A percentile compares a stretch with the other conserved stretches of the same genome.
phyloP scores from a whole-genome alignment of 2,329 filamentous ascomycete species.

The Incumbomyces delicatus region DNA sequence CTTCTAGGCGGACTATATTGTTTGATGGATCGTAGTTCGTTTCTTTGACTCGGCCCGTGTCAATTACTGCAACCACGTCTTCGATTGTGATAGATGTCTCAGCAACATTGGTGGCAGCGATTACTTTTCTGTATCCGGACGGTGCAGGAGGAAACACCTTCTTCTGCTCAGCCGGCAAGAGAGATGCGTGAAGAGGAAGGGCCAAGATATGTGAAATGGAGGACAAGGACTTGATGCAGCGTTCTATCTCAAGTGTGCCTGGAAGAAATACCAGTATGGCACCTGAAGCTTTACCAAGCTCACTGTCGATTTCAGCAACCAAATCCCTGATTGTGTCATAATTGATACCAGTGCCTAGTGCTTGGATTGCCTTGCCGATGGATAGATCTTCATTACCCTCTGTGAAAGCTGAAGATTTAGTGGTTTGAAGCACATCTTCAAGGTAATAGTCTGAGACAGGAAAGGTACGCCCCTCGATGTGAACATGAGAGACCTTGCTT shows the following conservation, averaged over 20 bases:
- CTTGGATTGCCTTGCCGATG: conserved; percentile 62
- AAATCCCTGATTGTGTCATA: conserved; percentile 77
- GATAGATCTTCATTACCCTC: conserved; percentile 33
- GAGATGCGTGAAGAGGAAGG: conserved; percentile 81
- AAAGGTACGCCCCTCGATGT: conserved; percentile 81
- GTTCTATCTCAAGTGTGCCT: conserved; percentile 82
- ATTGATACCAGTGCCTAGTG: conserved; percentile 74
- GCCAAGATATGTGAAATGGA: conserved; percentile 61
- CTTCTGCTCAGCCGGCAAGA: conserved; percentile 80
- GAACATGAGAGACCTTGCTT: conserved; percentile 64
- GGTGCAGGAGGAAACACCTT: conserved; percentile 73
- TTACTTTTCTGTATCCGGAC: conserved; percentile 74
- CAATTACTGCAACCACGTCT: conserved; percentile 91
- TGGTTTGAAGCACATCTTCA: conserved; percentile 75
- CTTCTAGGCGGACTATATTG: conserved; percentile 88
- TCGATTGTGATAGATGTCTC: conserved; percentile 98
- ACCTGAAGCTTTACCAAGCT: conserved; percentile 63
- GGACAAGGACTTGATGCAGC: conserved; percentile 60
- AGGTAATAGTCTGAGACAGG: conserved; percentile 85
- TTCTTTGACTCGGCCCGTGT: conserved; percentile 91
- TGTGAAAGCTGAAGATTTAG: conserved; percentile 36
- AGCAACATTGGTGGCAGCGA: conserved; percentile 91
- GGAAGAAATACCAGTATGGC: conserved; percentile 94
- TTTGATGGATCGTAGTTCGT: conserved; percentile 85
- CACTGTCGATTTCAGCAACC: conserved; percentile 68